A percentile compares a stretch with the other conserved stretches of the same genome.
Conservation (phyloP, 75 land plant species). For the Larix kaempferi region DNA sequence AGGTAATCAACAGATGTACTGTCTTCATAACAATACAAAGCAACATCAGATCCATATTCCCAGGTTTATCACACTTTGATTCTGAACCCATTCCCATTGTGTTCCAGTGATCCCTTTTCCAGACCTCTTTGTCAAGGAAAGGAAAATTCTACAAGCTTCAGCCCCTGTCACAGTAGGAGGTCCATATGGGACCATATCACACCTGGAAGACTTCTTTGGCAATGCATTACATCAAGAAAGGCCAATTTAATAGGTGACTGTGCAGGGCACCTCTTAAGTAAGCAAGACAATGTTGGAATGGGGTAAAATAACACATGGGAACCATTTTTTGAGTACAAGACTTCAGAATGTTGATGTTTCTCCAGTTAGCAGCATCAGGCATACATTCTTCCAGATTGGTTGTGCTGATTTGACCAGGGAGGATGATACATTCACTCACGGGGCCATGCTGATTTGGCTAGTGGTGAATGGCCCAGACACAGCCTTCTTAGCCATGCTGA, state of each 20-base stretch:
- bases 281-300: background rate
- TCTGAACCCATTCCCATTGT: background rate
- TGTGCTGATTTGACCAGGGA: too few species aligned
- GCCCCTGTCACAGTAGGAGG: background rate
- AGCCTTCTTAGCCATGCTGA: too few species aligned
- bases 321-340: too few species aligned
- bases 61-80: background rate
- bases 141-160: too few species aligned
- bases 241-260: background rate
- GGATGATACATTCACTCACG: too few species aligned
- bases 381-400: too few species aligned
- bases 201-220: background rate
- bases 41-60: background rate
- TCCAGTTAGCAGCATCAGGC: too few species aligned
- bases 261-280: background rate
- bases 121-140: too few species aligned
- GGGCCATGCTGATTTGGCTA: too few species aligned
- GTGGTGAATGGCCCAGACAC: too few species aligned
- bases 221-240: background rate
- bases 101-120: background rate
- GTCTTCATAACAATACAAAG: background rate
- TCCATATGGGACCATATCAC: background rate
- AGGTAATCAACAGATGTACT: background rate
- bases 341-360: too few species aligned
- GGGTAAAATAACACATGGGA: background rate